Evolutionary conservation across 169 alveolate species (phyloP), one percentile per base, ranked within the genome.

Genomic region (Plasmodium chabaudi): DNA sequence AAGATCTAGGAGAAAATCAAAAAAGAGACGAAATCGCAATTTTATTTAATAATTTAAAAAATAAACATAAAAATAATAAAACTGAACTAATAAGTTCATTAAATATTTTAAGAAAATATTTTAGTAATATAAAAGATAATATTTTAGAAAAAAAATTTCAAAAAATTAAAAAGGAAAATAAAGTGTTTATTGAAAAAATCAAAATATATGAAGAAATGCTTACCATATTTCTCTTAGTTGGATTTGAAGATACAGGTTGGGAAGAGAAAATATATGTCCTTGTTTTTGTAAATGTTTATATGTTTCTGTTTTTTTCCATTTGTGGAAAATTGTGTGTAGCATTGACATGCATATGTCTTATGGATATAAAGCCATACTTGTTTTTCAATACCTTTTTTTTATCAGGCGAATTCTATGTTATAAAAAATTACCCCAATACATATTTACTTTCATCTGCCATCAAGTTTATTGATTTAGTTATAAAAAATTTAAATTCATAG

Each of bases 11-110:
- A 10, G 90, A 82, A 82, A 82, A 82, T 82, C 84, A 82, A 56
- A 82, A 56, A 70, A 39, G 90, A 19, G 90, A 82, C 19, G 90
- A 82, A 67, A 82, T 82, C 3, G 90, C 90, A n/a, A 82, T 82
- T 82, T 55, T 82, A 71, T 19, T 82, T 19, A 82, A 82, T 17
- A 82, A n/a, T 49, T 67, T 82, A 67, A 82, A 82, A 82, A 82
- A 82, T 67, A 82, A 82, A 55, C 44, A 82, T 57, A 82, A 82
- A 71, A 64, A 82, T 23, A 82, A 67, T 0, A 82, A 82, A 56
- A 67, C 67, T 15, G 90, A 82, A 27, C 39, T 82, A 17, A 44
- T 82, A 5, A 51, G 70, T 47, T 82, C 90, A 10, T 71, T 82
- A 60, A 59, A 70, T 27, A 49, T 82, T 55, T 46, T 82, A 46